A percentile compares a stretch with the other conserved stretches of the same genome.
phyloP scores from a whole-genome alignment of 345 rosid genomes.

The Reutealis trisperma region DNA sequence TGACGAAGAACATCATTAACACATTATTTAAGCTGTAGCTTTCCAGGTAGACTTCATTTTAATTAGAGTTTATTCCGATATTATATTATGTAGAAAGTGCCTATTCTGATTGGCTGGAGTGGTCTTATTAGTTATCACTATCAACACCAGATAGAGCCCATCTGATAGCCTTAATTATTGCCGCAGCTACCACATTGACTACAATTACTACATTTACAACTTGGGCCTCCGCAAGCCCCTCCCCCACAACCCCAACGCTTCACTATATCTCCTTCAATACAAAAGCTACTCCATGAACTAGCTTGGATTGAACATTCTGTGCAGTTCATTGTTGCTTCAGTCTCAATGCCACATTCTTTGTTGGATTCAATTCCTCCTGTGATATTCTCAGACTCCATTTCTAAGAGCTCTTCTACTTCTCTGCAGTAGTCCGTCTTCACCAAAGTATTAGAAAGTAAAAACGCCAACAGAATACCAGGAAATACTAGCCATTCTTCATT shows the following conservation, averaged over 20 bases:
- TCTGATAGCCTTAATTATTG: neutral
- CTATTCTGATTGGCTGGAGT: neutral
- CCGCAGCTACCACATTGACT: neutral
- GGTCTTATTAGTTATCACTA: too few species aligned
- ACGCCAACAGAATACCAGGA: slow-evolving; percentile 16
- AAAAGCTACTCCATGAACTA: neutral
- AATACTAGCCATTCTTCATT: slow-evolving; percentile 30
- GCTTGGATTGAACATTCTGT: neutral
- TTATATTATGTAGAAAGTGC: neutral
- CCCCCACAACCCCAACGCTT: slow-evolving; percentile 7
- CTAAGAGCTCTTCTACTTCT: neutral
- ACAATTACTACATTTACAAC: neutral
- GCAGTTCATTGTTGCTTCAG: neutral
- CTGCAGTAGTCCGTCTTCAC: neutral
- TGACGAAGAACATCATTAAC: too few species aligned
- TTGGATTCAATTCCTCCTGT: too few species aligned
- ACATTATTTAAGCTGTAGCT: neutral
- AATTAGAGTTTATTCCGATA: neutral
- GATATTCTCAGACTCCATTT: neutral
- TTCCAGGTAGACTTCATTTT: neutral
- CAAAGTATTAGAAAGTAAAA: slow-evolving; percentile 9
- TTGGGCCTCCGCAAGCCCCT: neutral
- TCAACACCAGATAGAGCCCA: neutral
- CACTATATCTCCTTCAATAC: neutral
- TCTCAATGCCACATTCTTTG: neutral